Conservation (phyloP, 1,284 basidiomycete genomes). For the Sanghuangporus weigelae region DNA sequence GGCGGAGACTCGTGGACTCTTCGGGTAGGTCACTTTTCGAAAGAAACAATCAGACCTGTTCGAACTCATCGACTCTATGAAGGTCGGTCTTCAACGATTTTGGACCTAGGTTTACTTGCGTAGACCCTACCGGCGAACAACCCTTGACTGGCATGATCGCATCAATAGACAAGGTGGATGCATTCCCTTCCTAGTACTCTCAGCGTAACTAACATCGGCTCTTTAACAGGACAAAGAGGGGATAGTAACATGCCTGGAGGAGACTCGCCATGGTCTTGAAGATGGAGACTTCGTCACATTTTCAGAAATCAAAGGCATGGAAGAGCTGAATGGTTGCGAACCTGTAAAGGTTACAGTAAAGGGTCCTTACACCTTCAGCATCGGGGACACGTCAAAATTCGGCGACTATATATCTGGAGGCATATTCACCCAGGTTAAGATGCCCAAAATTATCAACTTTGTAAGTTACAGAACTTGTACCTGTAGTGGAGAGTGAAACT, state of each 20-base stretch:
- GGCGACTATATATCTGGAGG: constrained; percentile 86
- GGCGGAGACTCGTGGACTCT: constrained; percentile 90
- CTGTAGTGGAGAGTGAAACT: not conserved
- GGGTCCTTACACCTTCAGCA: constrained; percentile 94
- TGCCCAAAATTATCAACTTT: constrained; percentile 94
- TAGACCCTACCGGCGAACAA: constrained; percentile 94
- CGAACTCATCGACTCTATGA: constrained; percentile 21
- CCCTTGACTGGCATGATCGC: constrained; percentile 95
- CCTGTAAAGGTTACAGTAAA: constrained; percentile 92
- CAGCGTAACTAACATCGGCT: not conserved
- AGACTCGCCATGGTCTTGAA: constrained; percentile 95
- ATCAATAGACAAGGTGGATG: constrained; percentile 71
- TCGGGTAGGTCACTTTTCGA: constrained; percentile 59
- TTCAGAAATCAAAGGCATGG: constrained; percentile 96
- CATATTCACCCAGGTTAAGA: constrained; percentile 98
- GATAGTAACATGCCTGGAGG: constrained; percentile 94
- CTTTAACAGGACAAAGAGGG: constrained; percentile 70
- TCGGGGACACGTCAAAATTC: constrained; percentile 82
- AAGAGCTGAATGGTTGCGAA: constrained; percentile 84
- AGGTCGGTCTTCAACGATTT: constrained; percentile 97
- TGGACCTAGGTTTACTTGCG: constrained; percentile 89
- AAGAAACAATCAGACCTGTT: constrained; percentile 10
- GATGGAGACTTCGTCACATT: constrained; percentile 99
- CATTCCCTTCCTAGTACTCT: not conserved
- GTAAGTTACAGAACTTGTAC: constrained; percentile 42